phyloP scores from a whole-genome alignment of 345 rosid genomes.

The Noccaea caerulescens region DNA sequence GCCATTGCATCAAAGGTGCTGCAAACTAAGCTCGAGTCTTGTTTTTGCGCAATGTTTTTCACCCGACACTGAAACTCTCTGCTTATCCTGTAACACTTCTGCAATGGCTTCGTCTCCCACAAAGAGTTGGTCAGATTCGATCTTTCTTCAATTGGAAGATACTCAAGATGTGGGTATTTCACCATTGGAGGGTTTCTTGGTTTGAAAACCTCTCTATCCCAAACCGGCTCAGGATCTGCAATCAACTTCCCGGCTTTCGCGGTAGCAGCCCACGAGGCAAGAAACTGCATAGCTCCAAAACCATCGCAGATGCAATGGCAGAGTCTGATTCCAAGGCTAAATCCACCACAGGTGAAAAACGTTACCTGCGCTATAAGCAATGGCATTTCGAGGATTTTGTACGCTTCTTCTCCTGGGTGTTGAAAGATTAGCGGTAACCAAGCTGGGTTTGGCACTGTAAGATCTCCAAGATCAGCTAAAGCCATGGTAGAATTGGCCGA shows the following conservation, averaged over 20 bases:
- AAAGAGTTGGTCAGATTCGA: conserved; percentile 64
- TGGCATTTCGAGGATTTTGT: conserved; percentile 79
- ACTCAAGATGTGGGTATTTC: conserved; percentile 68
- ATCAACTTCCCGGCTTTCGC: conserved; percentile 61
- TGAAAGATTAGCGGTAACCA: conserved; percentile 77
- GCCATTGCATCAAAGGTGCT: conserved; percentile 84
- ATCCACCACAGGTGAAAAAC: conserved; percentile 77
- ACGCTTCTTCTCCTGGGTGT: conserved; percentile 72
- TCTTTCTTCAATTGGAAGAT: conserved; percentile 68
- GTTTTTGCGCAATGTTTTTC: conserved; percentile 61
- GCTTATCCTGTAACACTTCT: conserved; percentile 76
- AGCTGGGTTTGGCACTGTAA: conserved; percentile 83
- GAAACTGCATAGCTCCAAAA: conserved; percentile 91
- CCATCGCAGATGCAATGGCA: conserved; percentile 95
- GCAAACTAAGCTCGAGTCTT: conserved; percentile 49
- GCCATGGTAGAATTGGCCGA: conserved; percentile 62
- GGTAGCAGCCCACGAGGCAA: conserved; percentile 75
- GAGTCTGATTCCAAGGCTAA: conserved; percentile 80
- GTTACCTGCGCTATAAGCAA: conserved; percentile 85
- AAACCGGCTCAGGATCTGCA: conserved; percentile 65
- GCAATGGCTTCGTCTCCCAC: conserved; percentile 72
- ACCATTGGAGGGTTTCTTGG: conserved; percentile 74
- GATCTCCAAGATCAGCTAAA: conserved; percentile 72
- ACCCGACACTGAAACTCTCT: conserved; percentile 64
- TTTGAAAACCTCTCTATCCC: conserved; percentile 71